phyloP scores from a whole-genome alignment of 73 alveolate species.

The Blepharisma stoltei region DNA sequence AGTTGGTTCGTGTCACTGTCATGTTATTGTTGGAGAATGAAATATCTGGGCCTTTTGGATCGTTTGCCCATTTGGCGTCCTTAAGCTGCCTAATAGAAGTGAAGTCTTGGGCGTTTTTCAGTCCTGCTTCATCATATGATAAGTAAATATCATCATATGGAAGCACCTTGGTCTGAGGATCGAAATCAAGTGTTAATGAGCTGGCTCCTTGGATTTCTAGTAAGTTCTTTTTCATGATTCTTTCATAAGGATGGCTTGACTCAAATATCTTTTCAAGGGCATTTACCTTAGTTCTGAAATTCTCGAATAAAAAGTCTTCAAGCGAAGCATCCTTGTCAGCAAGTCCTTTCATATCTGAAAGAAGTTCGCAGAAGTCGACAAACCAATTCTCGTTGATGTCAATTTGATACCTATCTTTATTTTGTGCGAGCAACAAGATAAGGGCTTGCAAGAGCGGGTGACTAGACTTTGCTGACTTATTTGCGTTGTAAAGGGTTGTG shows the following conservation, averaged over 20 bases:
- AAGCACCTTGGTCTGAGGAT: not conserved
- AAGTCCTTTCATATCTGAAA: constrained; percentile 12
- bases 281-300: not conserved
- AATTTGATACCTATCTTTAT: not conserved
- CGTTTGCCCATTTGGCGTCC: too few species aligned
- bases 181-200: not conserved
- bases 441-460: constrained; percentile 22
- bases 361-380: constrained; percentile 3
- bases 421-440: constrained; percentile 2
- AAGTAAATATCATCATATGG: not conserved
- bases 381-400: not conserved
- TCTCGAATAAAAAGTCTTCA: constrained; percentile 14
- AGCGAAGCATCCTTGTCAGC: not conserved
- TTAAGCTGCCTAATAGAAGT: too few species aligned
- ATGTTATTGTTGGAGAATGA: constrained; percentile 13
- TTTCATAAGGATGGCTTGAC: constrained; percentile 14
- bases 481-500: not conserved
- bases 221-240: not conserved
- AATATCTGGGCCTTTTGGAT: constrained; percentile 29
- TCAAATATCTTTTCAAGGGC: not conserved
- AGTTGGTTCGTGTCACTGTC: constrained; percentile 32
- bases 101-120: too few species aligned
- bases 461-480: not conserved
- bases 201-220: not conserved
- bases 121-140: not conserved